phyloP scores from a whole-genome alignment of 2,329 filamentous ascomycete species.

The Zymoseptoria brevis region DNA sequence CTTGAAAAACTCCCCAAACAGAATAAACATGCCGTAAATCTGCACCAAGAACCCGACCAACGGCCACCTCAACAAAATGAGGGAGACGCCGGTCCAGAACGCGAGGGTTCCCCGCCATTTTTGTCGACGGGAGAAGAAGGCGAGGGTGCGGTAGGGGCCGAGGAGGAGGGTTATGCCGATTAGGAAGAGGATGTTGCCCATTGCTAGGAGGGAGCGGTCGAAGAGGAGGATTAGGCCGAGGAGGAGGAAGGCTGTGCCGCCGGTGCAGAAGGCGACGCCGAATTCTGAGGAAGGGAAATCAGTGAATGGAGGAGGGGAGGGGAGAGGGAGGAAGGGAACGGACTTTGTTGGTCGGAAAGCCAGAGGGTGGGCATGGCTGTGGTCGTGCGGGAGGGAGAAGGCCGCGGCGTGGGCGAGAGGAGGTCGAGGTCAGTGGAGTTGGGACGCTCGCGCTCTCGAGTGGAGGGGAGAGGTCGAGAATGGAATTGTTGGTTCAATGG shows the following conservation, averaged over 20 bases:
- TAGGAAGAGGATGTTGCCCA: slow-evolving; percentile 99
- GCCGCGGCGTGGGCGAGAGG: not conserved
- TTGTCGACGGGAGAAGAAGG: slow-evolving; percentile 90
- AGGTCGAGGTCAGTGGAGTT: not conserved
- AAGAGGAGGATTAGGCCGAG: slow-evolving; percentile 96
- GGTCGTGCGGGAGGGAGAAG: not conserved
- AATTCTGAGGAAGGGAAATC: slow-evolving; percentile 57
- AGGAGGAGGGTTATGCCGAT: slow-evolving; percentile 95
- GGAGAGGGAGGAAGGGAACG: slow-evolving; percentile 30
- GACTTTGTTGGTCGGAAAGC: slow-evolving; percentile 93
- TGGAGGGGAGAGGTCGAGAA: too few relatives aligned
- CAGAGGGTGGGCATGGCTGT: slow-evolving; percentile 78
- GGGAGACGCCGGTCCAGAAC: slow-evolving; percentile 71
- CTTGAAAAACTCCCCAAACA: slow-evolving; percentile 94
- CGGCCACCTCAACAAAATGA: slow-evolving; percentile 87
- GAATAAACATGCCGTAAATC: slow-evolving; percentile 80
- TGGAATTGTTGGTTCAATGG: not conserved
- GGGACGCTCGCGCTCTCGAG: not conserved
- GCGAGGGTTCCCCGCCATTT: slow-evolving; percentile 87
- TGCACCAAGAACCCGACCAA: slow-evolving; percentile 86
- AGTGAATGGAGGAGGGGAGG: not conserved
- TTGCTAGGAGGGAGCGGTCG: slow-evolving; percentile 93
- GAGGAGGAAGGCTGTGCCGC: slow-evolving; percentile 89
- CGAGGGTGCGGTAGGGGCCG: slow-evolving; percentile 78
- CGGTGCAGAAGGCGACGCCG: slow-evolving; percentile 94